Percentiles rank a stretch among this genome's conserved stretches.
These are phyloP conservation scores for Malassezia pachydermatis DNA, from an alignment of 1,284 basidiomycete genomes.

Conservation along the genomic window DNA sequence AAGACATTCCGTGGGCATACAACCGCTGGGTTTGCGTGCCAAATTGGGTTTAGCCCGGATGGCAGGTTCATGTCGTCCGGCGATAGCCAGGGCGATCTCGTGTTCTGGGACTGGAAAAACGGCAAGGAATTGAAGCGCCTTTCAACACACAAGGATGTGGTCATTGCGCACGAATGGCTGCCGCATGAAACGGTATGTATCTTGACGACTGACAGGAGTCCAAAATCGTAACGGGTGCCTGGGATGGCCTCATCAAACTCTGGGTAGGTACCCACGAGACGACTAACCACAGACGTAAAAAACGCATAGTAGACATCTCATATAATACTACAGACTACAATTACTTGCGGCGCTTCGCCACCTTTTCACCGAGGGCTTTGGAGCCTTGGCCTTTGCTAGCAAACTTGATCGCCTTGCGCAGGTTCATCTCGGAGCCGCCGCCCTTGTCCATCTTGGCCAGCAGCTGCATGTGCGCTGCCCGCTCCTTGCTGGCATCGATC, in stretches of 20 bases:
- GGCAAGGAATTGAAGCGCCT: conserved; percentile 76
- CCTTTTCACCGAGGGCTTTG: conserved; percentile 15
- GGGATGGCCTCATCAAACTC: conserved; percentile 93
- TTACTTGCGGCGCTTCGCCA: conserved; percentile 19
- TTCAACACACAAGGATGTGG: conserved; percentile 80
- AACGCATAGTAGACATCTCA: not conserved
- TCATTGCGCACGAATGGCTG: conserved; percentile 93
- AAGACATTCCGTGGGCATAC: conserved; percentile 95
- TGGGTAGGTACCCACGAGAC: conserved; percentile 54
- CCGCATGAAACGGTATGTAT: conserved; percentile 67
- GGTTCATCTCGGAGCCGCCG: conserved; percentile 27
- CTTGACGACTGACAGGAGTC: conserved; percentile 9
- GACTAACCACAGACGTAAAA: not conserved
- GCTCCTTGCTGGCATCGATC: conserved; percentile 59
- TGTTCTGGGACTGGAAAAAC: conserved; percentile 99
- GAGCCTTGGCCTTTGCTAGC: conserved; percentile 17
- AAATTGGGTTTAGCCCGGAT: conserved; percentile 91
- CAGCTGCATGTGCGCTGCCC: conserved; percentile 62
- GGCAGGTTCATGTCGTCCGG: conserved; percentile 95
- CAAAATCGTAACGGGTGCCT: conserved; percentile 87
- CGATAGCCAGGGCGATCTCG: conserved; percentile 83
- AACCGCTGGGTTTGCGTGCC: conserved; percentile 90
- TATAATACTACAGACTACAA: conserved; percentile 12
- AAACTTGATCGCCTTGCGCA: conserved; percentile 25
- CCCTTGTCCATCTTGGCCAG: conserved; percentile 64